A percentile compares a stretch with the other conserved stretches of the same genome.
phyloP scores from a whole-genome alignment of 345 rosid genomes.

The Abelmoschus esculentus region DNA sequence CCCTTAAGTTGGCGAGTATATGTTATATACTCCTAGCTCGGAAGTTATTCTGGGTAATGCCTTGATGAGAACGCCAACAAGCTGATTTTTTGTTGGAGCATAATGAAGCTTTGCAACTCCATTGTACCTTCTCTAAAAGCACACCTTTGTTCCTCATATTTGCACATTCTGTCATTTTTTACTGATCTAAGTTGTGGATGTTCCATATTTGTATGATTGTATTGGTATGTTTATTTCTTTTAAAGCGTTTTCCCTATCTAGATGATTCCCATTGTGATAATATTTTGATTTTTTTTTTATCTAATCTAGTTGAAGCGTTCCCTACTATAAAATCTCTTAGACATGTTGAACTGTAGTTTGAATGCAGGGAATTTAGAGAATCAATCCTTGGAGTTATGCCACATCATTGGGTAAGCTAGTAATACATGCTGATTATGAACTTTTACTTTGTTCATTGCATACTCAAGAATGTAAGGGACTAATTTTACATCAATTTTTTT shows the following conservation, averaged over 20 bases:
- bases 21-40: too few species aligned
- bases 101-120: too few species aligned
- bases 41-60: too few species aligned
- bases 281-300: neutral
- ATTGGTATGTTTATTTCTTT: neutral
- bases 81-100: too few species aligned
- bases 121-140: neutral
- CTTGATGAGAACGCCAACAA: too few species aligned
- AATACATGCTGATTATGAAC: conserved; percentile 5
- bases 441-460: neutral
- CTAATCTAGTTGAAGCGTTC: conserved; percentile 10
- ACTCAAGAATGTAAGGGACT: conserved; percentile 14
- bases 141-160: neutral
- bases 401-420: conserved; percentile 80
- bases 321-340: conserved; percentile 21
- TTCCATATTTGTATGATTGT: neutral
- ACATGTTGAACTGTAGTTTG: conserved; percentile 50
- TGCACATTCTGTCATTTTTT: neutral
- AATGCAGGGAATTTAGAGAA: conserved; percentile 98
- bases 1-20: too few species aligned
- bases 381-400: conserved; percentile 94
- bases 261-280: neutral
- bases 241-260: neutral
- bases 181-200: neutral
- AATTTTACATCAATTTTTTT: conserved; percentile 16